These are phyloP conservation scores for Pleodorina starrii DNA, from an alignment of 139 green algal species.

Conservation along the genomic window DNA sequence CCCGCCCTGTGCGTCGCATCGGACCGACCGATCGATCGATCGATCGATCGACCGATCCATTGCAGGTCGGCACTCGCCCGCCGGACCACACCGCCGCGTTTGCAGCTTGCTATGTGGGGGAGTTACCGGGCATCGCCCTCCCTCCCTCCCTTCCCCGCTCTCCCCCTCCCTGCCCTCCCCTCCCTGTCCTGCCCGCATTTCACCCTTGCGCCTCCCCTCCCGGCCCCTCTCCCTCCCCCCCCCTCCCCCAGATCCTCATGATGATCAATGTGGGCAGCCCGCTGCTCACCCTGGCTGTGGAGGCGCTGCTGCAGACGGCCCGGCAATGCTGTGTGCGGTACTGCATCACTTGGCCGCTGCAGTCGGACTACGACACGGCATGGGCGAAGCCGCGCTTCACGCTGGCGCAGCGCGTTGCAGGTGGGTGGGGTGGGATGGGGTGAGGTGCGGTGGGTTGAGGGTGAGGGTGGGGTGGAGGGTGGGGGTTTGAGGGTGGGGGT, in stretches of 20 bases:
- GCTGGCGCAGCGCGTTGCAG: slow-evolving; percentile 59
- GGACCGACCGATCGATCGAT: no score
- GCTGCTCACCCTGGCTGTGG: slow-evolving; percentile 7
- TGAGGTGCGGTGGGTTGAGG: no score
- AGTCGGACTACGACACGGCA: slow-evolving; percentile 55
- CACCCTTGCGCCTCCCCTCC: background rate
- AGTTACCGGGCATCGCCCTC: background rate
- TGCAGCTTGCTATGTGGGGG: no score
- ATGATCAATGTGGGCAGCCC: slow-evolving; percentile 37
- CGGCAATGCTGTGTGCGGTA: slow-evolving; percentile 46
- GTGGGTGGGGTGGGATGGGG: no score
- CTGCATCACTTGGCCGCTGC: slow-evolving; percentile 49
- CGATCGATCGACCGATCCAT: no score
- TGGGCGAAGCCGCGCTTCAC: slow-evolving; percentile 57
- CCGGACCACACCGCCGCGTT: no score
- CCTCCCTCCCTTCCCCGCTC: background rate
- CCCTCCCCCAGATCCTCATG: slow-evolving; percentile 41
- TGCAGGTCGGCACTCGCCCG: no score
- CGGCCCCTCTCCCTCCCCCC: no score
- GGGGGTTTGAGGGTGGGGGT: no score
- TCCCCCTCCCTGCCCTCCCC: background rate
- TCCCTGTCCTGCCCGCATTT: background rate
- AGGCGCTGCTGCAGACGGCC: background rate
- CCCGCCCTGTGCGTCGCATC: no score
- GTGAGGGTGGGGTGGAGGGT: no score